Conservation (phyloP, 805 yeast species). For the Candida morakotiae region DNA sequence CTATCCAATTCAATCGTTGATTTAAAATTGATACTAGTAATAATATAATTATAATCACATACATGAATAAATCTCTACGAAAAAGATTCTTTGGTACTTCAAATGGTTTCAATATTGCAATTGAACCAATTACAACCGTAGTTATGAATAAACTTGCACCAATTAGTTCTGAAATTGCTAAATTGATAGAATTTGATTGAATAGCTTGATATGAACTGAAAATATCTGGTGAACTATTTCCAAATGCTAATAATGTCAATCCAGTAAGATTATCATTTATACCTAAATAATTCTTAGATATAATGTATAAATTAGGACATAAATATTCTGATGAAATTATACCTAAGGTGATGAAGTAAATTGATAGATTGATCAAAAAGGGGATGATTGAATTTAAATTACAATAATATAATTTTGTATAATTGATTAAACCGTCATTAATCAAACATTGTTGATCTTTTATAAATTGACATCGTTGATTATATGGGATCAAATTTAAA, state of each 20-base stretch:
- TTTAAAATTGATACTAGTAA: conserved; percentile 51
- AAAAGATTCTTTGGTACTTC: conserved; percentile 51
- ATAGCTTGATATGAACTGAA: conserved; percentile 82
- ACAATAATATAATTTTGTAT: conserved; percentile 33
- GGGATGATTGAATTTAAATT: conserved; percentile 14
- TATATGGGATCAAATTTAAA: conserved; percentile 3
- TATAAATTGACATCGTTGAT: conserved; percentile 37
- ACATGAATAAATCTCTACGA: conserved; percentile 57
- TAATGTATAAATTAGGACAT: conserved; percentile 70
- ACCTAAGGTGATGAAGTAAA: conserved; percentile 64
- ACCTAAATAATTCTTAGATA: conserved; percentile 52
- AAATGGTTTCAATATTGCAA: conserved; percentile 66
- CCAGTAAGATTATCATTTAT: conserved; percentile 81
- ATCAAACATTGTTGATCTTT: conserved; percentile 26
- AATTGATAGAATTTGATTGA: conserved; percentile 60
- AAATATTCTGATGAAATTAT: conserved; percentile 77
- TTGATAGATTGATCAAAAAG: conserved; percentile 21
- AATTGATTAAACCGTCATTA: conserved; percentile 35
- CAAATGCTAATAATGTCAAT: conserved; percentile 81
- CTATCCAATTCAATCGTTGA: conserved; percentile 50
- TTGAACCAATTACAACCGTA: conserved; percentile 74
- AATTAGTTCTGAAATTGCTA: conserved; percentile 86
- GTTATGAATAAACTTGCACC: conserved; percentile 87
- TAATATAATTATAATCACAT: conserved; percentile 46
- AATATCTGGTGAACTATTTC: conserved; percentile 91